Evolutionary conservation across 225 moss, liverwort and hornwort species (phyloP), one percentile per base, ranked within the genome.

Genomic region (Pleurozium schreberi): DNA sequence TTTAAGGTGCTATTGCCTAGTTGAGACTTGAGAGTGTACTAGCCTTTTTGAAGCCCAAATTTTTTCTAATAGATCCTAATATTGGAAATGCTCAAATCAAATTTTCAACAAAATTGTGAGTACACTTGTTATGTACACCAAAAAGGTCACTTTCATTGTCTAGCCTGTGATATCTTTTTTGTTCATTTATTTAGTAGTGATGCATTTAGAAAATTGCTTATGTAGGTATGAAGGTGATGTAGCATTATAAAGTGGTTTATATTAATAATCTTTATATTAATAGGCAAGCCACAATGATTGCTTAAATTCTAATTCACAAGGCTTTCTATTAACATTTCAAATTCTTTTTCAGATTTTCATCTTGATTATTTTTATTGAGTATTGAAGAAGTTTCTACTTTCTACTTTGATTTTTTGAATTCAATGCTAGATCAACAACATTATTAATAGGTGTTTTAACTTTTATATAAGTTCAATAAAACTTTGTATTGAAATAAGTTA

Each of bases 21-120:
- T 66, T 9, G 1, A 36, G 0, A 38, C 3, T 66, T 9, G 1
- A 36, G 0, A 66, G 0, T 66, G 5, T 36, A 11, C 1, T 0
- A 10, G 0, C 1, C 19, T 3, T 66, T 3, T 18, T 66, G 0
- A 66, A 10, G 5, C 10, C 19, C 19, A 66, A 36, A 36, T 36
- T 66, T 65, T 36, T 1, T 36, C 10, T 66, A 36, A 66, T 36
- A 3, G 9, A 65, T 33, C n/a, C 1, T n/a, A n/a, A n/a, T n/a
- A 22, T 68, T 68, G 63, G 15, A 7, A 19, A n/a, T 69, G 40
- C 14, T 40, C 13, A 69, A 40, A 69, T 23, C 23, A 69, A 68
- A n/a, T 31, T 8, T 15, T 61, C 22, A 27, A 5, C 10, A 5
- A 60, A 58, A 21, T 64, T 63, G 8, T 17, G 1, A 64, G n/a